A percentile compares a stretch with the other conserved stretches of the same genome.
Evolutionary conservation across 257 asterid genomes (phyloP).

Genomic region (Nicotiana otophora): DNA sequence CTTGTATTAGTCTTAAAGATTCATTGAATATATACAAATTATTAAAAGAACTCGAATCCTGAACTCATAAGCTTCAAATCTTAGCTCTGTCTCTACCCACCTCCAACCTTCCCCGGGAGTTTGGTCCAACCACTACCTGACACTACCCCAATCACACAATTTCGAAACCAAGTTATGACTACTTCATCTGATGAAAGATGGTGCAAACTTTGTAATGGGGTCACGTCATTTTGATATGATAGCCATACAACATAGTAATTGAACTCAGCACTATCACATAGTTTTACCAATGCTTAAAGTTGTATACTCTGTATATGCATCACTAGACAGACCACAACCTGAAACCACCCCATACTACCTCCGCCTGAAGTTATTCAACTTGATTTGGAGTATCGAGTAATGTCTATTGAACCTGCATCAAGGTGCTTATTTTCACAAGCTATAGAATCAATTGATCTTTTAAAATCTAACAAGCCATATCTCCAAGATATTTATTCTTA

Average conservation of each 20-base stretch:
- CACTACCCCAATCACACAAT: neutral
- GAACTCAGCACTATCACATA: neutral
- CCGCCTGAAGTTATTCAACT: neutral
- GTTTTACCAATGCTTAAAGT: neutral
- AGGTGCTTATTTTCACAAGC: conserved; percentile 1
- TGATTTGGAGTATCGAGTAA: neutral
- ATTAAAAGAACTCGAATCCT: too few relatives aligned
- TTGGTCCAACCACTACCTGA: neutral
- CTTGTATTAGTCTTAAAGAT: too few relatives aligned
- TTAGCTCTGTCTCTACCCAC: neutral
- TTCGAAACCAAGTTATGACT: neutral
- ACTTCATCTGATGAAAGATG: neutral
- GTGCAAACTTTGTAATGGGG: neutral
- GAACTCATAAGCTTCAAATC: too few relatives aligned
- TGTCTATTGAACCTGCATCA: neutral
- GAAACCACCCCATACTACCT: neutral
- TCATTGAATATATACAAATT: too few relatives aligned
- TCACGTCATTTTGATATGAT: neutral
- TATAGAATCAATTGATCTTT: neutral
- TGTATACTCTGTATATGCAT: neutral
- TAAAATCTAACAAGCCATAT: neutral
- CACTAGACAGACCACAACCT: neutral
- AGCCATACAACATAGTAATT: neutral
- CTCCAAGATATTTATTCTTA: neutral
- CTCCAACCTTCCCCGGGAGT: neutral